A percentile compares a stretch with the other conserved stretches of the same genome.
phyloP scores from a whole-genome alignment of 2,329 filamentous ascomycete species.

The Lizonia empirigonia region DNA sequence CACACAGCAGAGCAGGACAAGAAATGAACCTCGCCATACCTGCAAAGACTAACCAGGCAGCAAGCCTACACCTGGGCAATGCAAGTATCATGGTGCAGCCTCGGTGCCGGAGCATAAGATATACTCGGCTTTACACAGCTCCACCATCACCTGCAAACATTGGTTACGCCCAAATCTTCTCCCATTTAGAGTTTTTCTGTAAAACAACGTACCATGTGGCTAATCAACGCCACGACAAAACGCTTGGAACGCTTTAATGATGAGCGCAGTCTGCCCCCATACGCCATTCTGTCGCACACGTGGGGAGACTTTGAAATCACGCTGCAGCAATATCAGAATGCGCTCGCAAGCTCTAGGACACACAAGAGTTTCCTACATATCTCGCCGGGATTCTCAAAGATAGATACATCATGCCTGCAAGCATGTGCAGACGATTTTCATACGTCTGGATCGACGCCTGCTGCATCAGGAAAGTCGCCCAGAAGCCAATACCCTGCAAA shows the following conservation, averaged over 20 bases:
- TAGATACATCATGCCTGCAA: slow-evolving; percentile 9
- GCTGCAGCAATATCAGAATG: slow-evolving; percentile 16
- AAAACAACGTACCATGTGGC: too few species aligned
- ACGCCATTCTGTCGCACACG: slow-evolving; percentile 30
- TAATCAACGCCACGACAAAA: slow-evolving; percentile 18
- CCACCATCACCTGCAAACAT: too few species aligned
- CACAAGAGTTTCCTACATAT: background rate
- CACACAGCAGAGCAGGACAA: too few species aligned
- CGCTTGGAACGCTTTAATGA: slow-evolving; percentile 17
- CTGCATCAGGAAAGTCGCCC: too few species aligned
- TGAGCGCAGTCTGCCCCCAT: slow-evolving; percentile 15
- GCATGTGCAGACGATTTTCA: slow-evolving; percentile 7
- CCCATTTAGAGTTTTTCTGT: too few species aligned
- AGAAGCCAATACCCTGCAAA: too few species aligned
- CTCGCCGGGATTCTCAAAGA: slow-evolving; percentile 9
- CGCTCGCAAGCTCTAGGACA: too few species aligned
- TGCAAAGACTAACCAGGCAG: too few species aligned
- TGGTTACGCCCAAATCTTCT: too few species aligned
- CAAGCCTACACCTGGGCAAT: background rate
- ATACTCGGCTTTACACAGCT: too few species aligned
- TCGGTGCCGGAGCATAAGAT: background rate
- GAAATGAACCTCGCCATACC: too few species aligned
- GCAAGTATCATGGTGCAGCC: background rate
- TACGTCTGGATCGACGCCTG: slow-evolving; percentile 27
- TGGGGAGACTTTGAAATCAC: slow-evolving; percentile 22